These are phyloP conservation scores for Echeveria elegans DNA, from an alignment of 164 flowering plant species.

Conservation along the genomic window DNA sequence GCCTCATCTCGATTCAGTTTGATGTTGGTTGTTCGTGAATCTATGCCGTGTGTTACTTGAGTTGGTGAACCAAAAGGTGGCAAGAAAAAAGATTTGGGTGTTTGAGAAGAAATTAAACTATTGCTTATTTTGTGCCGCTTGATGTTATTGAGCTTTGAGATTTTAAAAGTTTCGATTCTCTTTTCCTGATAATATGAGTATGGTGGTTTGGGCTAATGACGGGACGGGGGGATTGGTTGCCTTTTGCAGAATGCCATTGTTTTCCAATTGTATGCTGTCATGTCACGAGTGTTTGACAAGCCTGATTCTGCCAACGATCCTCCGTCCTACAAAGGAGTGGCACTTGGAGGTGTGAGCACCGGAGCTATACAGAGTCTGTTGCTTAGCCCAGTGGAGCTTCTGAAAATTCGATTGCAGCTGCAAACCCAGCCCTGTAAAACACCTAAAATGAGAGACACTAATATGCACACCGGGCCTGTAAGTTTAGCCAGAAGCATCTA, in stretches of 20 bases:
- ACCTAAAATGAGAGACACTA: background rate
- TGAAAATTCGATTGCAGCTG: constrained; percentile 74
- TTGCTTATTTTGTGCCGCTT: background rate
- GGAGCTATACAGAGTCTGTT: constrained; percentile 72
- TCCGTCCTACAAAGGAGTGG: constrained; percentile 72
- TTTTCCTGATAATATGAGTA: background rate
- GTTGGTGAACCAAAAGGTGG: constrained; percentile 1
- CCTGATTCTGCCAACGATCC: constrained; percentile 35
- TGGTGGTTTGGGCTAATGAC: background rate
- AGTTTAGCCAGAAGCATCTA: constrained; percentile 38
- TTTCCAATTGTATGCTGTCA: constrained; percentile 69
- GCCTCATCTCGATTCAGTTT: background rate
- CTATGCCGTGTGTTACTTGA: background rate
- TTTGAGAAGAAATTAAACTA: background rate
- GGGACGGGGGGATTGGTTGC: background rate
- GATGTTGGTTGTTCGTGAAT: background rate
- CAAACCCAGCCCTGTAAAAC: constrained; percentile 15
- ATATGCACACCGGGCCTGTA: constrained; percentile 34
- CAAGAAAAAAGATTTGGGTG: background rate
- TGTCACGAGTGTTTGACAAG: constrained; percentile 54
- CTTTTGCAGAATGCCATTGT: constrained; percentile 76
- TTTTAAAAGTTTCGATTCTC: background rate
- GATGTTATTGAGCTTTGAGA: background rate
- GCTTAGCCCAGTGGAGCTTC: constrained; percentile 72
- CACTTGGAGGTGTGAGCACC: constrained; percentile 66